phyloP scores from a whole-genome alignment of 2,329 filamentous ascomycete species.

The Alternaria rosae region DNA sequence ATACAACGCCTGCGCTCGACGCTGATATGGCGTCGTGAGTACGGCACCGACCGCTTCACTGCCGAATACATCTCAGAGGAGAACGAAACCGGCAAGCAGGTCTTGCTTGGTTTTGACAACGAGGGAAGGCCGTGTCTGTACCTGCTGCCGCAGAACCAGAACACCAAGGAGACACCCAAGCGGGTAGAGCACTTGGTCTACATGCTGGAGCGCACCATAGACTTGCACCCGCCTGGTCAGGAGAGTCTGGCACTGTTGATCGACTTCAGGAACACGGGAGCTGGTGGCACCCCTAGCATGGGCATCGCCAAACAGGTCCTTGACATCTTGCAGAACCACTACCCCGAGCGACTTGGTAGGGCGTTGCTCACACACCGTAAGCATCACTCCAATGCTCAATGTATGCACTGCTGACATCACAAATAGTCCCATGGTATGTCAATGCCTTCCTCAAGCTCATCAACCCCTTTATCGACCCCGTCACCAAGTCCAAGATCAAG shows the following conservation, averaged over 20 bases:
- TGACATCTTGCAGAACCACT: constrained; percentile 91
- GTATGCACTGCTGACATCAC: constrained; percentile 5
- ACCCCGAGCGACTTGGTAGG: constrained; percentile 88
- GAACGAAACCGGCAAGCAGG: constrained; percentile 96
- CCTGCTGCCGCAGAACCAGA: constrained; percentile 87
- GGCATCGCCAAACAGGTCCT: constrained; percentile 83
- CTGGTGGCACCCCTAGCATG: constrained; percentile 77
- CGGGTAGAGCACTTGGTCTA: constrained; percentile 95
- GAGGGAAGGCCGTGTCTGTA: constrained; percentile 88
- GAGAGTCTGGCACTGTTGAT: constrained; percentile 88
- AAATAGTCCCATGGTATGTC: constrained; percentile 84
- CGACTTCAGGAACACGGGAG: constrained; percentile 85
- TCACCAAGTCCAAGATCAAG: constrained; percentile 93
- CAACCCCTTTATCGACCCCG: constrained; percentile 93
- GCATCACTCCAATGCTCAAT: constrained; percentile 35
- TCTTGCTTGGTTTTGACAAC: constrained; percentile 87
- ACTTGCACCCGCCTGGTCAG: constrained; percentile 85
- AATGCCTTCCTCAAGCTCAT: constrained; percentile 96
- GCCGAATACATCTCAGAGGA: constrained; percentile 89
- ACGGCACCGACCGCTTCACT: constrained; percentile 77
- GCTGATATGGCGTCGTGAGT: constrained; percentile 88
- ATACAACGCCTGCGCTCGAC: constrained; percentile 82
- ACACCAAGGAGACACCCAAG: constrained; percentile 83
- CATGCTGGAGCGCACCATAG: constrained; percentile 90
- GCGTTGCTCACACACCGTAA: constrained; percentile 88